Evolutionary conservation across 2,329 filamentous ascomycete species (phyloP), one percentile per base, ranked within the genome.

Genomic region (Sclerotinia nivalis): DNA sequence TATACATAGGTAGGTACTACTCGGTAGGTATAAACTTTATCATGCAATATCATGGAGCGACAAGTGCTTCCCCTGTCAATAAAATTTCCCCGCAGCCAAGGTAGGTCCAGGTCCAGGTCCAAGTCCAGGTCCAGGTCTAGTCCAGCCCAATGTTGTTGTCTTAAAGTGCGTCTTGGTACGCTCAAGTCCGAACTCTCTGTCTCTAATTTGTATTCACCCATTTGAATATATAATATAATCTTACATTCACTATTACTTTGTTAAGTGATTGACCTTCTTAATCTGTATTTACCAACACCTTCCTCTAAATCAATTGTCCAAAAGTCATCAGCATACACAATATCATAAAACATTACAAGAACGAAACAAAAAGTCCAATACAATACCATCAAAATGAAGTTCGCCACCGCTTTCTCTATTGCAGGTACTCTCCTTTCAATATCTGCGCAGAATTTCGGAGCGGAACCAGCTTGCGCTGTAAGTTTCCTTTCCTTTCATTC

Each of bases 391-490:
- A 56, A 65, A n/a, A 69, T 69, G 67, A 69, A 65, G 40, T 55
- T 69, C 58, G 28, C 43, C 18, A 31, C 47, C 34, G 25, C 25
- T 7, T 9, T 62, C 20, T 62, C 66, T 2, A 31, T 61, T 15
- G 20, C 25, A 2, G 20, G 45, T 20, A 22, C n/a, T 22, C 22
- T 69, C 5, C 6, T 65, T 2, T 15, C 31, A 1, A 37, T 56
- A 3, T 54, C 67, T 1, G 58, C 67, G 0, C 67, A 69, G n/a
- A 56, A 55, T 18, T 28, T 69, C 13, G 47, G 34, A 3, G 67
- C 20, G 25, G 67, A 69, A 40, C 67, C 67, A 5, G 34, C 67
- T 9, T 69, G 67, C 20, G 67, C 67, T 31, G 67, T 69, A 37
- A n/a, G 67, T 69, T n/a, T 1, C 18, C 20, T 8, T 43, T 61